Percentiles rank a stretch among this genome's conserved stretches.
Conservation (phyloP, 768 basidiomycete species). For the Trametes cubensis region DNA sequence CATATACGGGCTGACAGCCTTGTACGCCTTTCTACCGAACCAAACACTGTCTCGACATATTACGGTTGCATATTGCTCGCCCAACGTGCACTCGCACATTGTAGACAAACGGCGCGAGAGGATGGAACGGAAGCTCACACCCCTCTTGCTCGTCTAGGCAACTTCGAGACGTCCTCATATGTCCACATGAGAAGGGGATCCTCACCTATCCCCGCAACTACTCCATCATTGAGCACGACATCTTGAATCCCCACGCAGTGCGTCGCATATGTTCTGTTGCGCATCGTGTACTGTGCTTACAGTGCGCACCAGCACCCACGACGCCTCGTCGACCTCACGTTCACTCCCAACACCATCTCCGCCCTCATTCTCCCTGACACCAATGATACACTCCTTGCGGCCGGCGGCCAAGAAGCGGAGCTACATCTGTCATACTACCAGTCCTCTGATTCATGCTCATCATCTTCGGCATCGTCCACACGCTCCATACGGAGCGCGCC, state of each 20-base stretch:
- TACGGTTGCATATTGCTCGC: too few relatives aligned
- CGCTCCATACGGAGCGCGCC: conserved; percentile 18
- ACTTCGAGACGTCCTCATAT: conserved; percentile 76
- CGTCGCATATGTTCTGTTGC: conserved; percentile 30
- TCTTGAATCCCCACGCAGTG: conserved; percentile 50
- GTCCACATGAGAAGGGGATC: conserved; percentile 65
- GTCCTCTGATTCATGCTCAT: conserved; percentile 13
- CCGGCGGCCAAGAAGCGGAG: conserved; percentile 74
- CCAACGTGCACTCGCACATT: too few relatives aligned
- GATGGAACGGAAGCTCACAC: background rate
- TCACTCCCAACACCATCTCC: conserved; percentile 65
- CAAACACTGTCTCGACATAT: too few relatives aligned
- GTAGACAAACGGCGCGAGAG: too few relatives aligned
- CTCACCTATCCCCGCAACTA: conserved; percentile 61
- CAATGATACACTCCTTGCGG: conserved; percentile 66
- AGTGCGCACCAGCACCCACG: conserved; percentile 38
- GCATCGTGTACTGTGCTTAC: background rate
- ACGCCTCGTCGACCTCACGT: conserved; percentile 54
- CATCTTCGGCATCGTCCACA: background rate
- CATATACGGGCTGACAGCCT: background rate
- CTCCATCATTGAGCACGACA: conserved; percentile 64
- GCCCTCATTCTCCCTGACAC: conserved; percentile 55
- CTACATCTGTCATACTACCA: conserved; percentile 62
- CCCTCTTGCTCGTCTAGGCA: conserved; percentile 48
- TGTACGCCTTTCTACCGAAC: too few relatives aligned